Conservation (phyloP, 805 yeast genomes). For the Blastobotrys americana region DNA sequence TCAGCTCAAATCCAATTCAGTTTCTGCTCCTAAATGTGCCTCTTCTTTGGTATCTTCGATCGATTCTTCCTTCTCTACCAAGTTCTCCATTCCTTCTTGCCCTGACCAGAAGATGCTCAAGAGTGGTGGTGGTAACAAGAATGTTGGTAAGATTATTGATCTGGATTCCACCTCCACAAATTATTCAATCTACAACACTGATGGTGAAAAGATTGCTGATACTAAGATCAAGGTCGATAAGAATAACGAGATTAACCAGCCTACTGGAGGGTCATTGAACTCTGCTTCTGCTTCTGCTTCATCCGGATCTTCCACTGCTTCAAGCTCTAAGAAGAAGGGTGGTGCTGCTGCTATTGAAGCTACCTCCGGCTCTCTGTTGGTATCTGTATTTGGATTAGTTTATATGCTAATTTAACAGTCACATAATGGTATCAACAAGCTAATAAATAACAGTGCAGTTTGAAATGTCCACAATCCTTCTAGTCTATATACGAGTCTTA, state of each 20-base stretch:
- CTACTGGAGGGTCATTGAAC: conserved; percentile 14
- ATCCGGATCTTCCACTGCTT: conserved; percentile 13
- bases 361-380: conserved; percentile 11
- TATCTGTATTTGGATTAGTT: conserved; percentile 13
- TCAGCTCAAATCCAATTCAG: conserved; percentile 14
- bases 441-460: no score
- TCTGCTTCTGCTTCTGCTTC: conserved; percentile 12
- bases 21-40: conserved; percentile 25
- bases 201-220: conserved; percentile 25
- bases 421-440: no score
- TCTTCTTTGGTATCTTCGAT: conserved; percentile 19
- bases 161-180: conserved; percentile 23
- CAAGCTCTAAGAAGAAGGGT: conserved; percentile 16
- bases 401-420: conserved; percentile 13
- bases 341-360: conserved; percentile 13
- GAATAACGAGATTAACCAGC: conserved; percentile 22
- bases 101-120: conserved; percentile 32
- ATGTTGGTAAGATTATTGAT: conserved; percentile 30
- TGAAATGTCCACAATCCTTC: no score
- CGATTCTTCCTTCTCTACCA: conserved; percentile 26
- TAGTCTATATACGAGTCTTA: no score
- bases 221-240: conserved; percentile 21
- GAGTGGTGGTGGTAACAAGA: conserved; percentile 34
- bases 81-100: conserved; percentile 30
- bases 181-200: conserved; percentile 26